Conservation (phyloP, 306 rosid genomes). For the Prunus fruticosa region DNA sequence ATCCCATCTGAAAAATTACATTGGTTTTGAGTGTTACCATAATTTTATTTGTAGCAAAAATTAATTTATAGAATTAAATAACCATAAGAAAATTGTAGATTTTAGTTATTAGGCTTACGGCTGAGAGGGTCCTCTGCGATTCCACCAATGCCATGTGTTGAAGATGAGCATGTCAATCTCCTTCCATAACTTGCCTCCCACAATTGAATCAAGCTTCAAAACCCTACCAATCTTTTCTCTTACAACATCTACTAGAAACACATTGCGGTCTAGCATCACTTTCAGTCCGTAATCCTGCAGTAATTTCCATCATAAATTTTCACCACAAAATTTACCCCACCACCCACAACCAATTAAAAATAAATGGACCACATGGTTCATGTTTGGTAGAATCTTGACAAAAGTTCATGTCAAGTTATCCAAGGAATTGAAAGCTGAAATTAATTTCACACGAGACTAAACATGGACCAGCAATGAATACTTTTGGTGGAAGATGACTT, state of each 20-base stretch:
- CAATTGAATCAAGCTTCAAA: slow-evolving; percentile 74
- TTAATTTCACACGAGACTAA: slow-evolving; percentile 2
- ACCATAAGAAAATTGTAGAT: background rate
- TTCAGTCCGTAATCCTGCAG: slow-evolving; percentile 64
- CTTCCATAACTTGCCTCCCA: slow-evolving; percentile 61
- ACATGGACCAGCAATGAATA: background rate
- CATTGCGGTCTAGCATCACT: slow-evolving; percentile 82
- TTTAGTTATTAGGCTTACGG: slow-evolving; percentile 45
- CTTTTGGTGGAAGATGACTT: background rate
- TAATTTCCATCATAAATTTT: background rate
- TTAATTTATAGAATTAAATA: too few species aligned
- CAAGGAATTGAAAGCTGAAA: background rate
- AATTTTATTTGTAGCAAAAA: too few species aligned
- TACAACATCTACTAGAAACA: slow-evolving; percentile 72
- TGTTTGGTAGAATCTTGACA: slow-evolving; percentile 3
- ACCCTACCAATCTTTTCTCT: slow-evolving; percentile 64
- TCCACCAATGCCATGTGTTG: slow-evolving; percentile 99
- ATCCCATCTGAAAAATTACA: slow-evolving; percentile 64
- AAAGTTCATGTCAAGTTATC: background rate
- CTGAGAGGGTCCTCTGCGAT: slow-evolving; percentile 88
- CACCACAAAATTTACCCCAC: background rate
- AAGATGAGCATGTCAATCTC: slow-evolving; percentile 69
- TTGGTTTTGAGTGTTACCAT: background rate
- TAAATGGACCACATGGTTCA: background rate
- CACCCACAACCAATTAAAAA: background rate